Evolutionary conservation across 1,284 basidiomycete species (phyloP), one percentile per base, ranked within the genome.

Genomic region (Rugosomyces carneus): DNA sequence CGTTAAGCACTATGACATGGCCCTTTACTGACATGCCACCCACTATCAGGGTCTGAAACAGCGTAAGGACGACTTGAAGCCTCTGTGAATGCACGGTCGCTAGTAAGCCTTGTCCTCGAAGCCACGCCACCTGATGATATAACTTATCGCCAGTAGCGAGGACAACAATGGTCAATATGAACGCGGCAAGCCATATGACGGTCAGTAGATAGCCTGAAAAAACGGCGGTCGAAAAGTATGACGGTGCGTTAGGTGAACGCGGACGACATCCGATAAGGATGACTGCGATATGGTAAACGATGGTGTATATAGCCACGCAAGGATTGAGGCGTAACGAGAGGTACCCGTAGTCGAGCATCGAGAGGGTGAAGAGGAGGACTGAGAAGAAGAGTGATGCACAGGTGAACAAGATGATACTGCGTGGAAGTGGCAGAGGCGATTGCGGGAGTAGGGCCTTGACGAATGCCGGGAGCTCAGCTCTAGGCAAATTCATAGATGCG

Each of bases 251-350:
- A 32, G 52, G 48, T 26, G 47, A 51, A 20, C 61, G 56, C 32
- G 56, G 57, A 35, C 50, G 52, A n/a, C 55, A 56, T 6, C 60
- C 56, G 8, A 67, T 51, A 15, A 65, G 40, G 13, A 62, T 40
- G 26, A 62, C 54, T 5, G 56, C 52, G 26, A 53, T 36, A 36
- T 65, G 62, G 43, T 60, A 65, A 10, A 60, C 23, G 24, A 63
- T 47, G 1, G 63, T 66, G 51, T 65, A 59, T 20, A 62, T 26
- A 6, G 60, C 54, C n/a, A 57, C 42, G 45, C 59, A 60, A 10
- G 61, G 63, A 23, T 60, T 64, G 37, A 66, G 41, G 52, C 58
- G 62, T 45, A 66, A 53, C 6, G 64, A 67, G 7, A 65, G 57
- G 36, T 63, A 57, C 31, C 63, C 63, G 9, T 63, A 47, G 47